Conservation (phyloP, 805 yeast genomes). For the Cyberlindnera suaveolens region DNA sequence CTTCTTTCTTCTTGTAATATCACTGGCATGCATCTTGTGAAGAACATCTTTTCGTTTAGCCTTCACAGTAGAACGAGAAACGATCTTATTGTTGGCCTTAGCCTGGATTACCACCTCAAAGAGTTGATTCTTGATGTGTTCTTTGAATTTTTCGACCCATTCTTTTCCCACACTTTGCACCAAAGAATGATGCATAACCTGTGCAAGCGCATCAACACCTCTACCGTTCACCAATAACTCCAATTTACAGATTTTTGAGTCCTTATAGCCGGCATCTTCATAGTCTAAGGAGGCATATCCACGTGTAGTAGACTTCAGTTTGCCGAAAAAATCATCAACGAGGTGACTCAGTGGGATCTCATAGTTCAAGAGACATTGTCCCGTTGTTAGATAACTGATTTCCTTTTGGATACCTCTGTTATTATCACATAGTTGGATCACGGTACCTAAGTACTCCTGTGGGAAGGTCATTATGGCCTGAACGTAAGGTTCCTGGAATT, state of each 20-base stretch:
- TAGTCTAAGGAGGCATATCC: constrained; percentile 95
- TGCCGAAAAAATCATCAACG: constrained; percentile 94
- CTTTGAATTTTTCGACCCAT: constrained; percentile 78
- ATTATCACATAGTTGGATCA: constrained; percentile 78
- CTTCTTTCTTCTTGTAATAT: constrained; percentile 84
- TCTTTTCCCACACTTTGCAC: constrained; percentile 68
- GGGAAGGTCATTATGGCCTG: constrained; percentile 89
- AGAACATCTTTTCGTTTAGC: constrained; percentile 94
- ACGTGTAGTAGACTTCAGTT: constrained; percentile 78
- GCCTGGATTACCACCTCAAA: constrained; percentile 95
- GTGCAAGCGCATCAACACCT: constrained; percentile 88
- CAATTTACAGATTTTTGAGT: constrained; percentile 77
- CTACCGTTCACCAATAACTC: constrained; percentile 86
- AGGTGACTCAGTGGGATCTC: constrained; percentile 81
- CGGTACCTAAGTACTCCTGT: constrained; percentile 79
- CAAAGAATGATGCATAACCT: constrained; percentile 80
- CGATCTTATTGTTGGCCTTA: constrained; percentile 65
- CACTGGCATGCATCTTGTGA: constrained; percentile 90
- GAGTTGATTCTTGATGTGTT: constrained; percentile 72
- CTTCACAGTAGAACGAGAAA: constrained; percentile 90
- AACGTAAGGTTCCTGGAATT: constrained; percentile 81
- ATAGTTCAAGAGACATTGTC: constrained; percentile 77
- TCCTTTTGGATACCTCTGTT: constrained; percentile 82
- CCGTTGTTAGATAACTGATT: constrained; percentile 66
- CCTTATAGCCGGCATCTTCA: constrained; percentile 84